A percentile compares a stretch with the other conserved stretches of the same genome.
These are phyloP conservation scores for Vaccinium macrocarpon DNA, from an alignment of 148 eudicot species.

Conservation along the genomic window DNA sequence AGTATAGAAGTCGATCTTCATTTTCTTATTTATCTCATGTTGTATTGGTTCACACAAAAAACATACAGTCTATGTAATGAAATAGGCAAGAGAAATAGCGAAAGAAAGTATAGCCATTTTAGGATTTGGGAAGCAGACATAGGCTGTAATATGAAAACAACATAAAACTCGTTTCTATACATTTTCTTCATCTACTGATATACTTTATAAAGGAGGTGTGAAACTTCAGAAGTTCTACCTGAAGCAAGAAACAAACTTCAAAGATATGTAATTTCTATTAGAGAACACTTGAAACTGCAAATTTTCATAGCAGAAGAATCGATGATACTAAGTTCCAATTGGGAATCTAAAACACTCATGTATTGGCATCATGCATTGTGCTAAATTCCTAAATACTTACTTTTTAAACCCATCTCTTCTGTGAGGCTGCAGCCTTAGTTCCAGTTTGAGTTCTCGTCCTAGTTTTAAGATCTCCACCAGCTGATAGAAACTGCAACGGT, in stretches of 20 bases:
- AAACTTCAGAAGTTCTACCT: neutral
- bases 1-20: neutral
- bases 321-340: neutral
- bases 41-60: neutral
- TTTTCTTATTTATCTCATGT: neutral
- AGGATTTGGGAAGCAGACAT: neutral
- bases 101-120: neutral
- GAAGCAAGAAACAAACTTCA: neutral
- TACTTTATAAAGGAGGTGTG: neutral
- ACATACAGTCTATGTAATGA: neutral
- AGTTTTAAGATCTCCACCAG: constrained; percentile 28
- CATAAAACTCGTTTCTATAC: neutral
- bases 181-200: neutral
- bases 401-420: constrained; percentile 40
- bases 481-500: constrained; percentile 24
- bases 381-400: neutral
- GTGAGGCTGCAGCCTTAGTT: constrained; percentile 18
- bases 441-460: constrained; percentile 38
- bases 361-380: neutral
- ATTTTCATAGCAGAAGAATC: neutral
- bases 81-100: neutral
- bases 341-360: neutral
- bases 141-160: neutral
- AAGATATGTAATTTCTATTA: neutral
- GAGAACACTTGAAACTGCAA: neutral